phyloP scores from a whole-genome alignment of 2,329 filamentous ascomycete genomes.

The Ceratocystis harringtonii region DNA sequence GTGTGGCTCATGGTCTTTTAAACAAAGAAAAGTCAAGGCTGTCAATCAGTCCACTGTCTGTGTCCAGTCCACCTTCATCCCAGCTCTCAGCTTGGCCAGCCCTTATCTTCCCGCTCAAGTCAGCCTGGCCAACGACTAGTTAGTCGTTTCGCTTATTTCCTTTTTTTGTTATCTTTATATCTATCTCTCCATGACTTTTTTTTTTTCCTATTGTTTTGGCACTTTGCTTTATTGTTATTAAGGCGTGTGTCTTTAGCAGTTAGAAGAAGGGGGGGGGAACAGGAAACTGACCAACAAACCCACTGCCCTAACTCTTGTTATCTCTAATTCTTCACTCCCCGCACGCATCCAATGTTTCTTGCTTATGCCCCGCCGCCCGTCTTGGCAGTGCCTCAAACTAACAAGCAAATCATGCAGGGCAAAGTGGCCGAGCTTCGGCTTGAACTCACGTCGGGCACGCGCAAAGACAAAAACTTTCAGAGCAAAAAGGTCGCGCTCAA shows the following conservation, averaged over 20 bases:
- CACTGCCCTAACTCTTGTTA: too few species aligned
- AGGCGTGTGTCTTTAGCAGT: too few species aligned
- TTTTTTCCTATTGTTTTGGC: too few species aligned
- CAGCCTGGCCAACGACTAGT: background rate
- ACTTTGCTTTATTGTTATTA: too few species aligned
- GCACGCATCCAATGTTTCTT: slow-evolving; percentile 33
- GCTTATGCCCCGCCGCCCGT: slow-evolving; percentile 34
- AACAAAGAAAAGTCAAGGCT: too few species aligned
- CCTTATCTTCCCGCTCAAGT: background rate
- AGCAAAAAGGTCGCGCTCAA: slow-evolving; percentile 96
- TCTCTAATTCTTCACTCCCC: background rate
- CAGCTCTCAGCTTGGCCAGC: background rate
- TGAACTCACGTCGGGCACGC: slow-evolving; percentile 72
- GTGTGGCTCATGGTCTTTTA: too few species aligned
- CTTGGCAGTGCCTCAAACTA: slow-evolving; percentile 17
- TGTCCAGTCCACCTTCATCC: background rate
- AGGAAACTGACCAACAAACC: too few species aligned
- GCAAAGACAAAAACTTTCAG: slow-evolving; percentile 94
- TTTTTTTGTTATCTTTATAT: background rate
- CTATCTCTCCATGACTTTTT: background rate
- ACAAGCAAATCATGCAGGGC: slow-evolving; percentile 53
- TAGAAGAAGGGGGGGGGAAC: too few species aligned
- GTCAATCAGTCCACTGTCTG: background rate
- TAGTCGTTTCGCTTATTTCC: background rate
- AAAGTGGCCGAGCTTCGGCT: slow-evolving; percentile 94